Evolutionary conservation across 2,329 filamentous ascomycete genomes (phyloP).

Genomic region (Talaromyces pinophilus): DNA sequence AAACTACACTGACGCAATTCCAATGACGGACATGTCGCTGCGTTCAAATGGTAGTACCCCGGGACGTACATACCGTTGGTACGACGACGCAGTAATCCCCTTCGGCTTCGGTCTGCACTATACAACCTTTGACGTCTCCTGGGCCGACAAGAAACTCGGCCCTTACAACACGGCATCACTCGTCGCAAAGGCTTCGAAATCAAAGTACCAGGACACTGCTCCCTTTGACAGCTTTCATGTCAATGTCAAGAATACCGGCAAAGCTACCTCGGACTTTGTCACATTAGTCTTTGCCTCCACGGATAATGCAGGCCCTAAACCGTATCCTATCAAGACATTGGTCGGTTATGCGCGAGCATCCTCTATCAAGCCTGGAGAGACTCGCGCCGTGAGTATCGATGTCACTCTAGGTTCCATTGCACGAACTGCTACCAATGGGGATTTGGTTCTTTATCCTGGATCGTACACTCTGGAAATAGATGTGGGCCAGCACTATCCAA

Average conservation of each 20-base stretch:
- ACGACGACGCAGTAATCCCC: constrained; percentile 36
- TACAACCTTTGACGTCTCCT: constrained; percentile 36
- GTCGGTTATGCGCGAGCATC: constrained; percentile 33
- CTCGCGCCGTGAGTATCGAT: constrained; percentile 28
- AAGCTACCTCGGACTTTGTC: constrained; percentile 37
- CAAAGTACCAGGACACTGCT: constrained; percentile 29
- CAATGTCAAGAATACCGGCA: constrained; percentile 36
- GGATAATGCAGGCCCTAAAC: constrained; percentile 34
- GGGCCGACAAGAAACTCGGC: background rate
- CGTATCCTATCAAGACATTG: constrained; percentile 39
- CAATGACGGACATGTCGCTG: constrained; percentile 39
- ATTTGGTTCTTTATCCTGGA: constrained; percentile 39
- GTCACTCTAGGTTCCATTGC: constrained; percentile 37
- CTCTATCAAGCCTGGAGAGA: constrained; percentile 27
- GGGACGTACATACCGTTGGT: constrained; percentile 45
- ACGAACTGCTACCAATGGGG: constrained; percentile 34
- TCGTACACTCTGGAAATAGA: constrained; percentile 36
- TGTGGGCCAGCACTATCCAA: constrained; percentile 29
- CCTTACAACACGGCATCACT: constrained; percentile 16
- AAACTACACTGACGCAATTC: constrained; percentile 44
- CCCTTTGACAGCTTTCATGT: constrained; percentile 34
- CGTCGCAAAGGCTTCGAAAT: constrained; percentile 21
- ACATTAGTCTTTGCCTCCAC: constrained; percentile 36
- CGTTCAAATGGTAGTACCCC: constrained; percentile 34
- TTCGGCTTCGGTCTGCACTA: constrained; percentile 46